Conservation (phyloP, 192 early-diverging fungal species). For the Coemansia umbellata region DNA sequence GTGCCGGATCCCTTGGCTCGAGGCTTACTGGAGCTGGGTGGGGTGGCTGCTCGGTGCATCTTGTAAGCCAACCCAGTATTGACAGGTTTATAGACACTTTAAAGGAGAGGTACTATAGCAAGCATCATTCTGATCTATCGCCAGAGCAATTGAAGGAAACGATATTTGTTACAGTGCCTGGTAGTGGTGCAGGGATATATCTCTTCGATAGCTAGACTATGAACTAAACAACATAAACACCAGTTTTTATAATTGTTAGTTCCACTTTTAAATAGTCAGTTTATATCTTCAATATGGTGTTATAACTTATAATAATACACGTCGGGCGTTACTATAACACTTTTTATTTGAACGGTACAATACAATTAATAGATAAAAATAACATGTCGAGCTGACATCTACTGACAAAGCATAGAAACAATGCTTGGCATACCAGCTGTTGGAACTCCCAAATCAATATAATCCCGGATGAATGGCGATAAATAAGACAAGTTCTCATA, state of each 20-base stretch:
- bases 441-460: constrained; percentile 27
- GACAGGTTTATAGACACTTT: constrained; percentile 58
- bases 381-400: neutral
- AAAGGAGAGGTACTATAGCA: constrained; percentile 63
- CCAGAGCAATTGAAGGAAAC: constrained; percentile 51
- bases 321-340: too few relatives aligned
- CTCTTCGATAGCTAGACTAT: neutral
- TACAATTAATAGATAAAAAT: too few relatives aligned
- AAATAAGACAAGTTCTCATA: constrained; percentile 29
- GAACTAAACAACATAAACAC: neutral
- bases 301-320: too few relatives aligned
- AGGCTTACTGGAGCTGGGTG: constrained; percentile 93
- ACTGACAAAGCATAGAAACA: constrained; percentile 19
- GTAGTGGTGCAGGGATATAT: constrained; percentile 23
- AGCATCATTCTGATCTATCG: constrained; percentile 49
- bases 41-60: constrained; percentile 84
- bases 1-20: constrained; percentile 73
- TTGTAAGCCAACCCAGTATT: constrained; percentile 63
- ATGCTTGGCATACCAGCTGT: constrained; percentile 27
- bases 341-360: too few relatives aligned
- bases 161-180: constrained; percentile 45
- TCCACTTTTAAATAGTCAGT: neutral
- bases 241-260: neutral
- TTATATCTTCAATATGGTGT: too few relatives aligned
- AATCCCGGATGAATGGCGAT: constrained; percentile 35